Evolutionary conservation across 2,329 filamentous ascomycete genomes (phyloP), one percentile per base, ranked within the genome.

Genomic region (Pseudopithomyces maydicus): DNA sequence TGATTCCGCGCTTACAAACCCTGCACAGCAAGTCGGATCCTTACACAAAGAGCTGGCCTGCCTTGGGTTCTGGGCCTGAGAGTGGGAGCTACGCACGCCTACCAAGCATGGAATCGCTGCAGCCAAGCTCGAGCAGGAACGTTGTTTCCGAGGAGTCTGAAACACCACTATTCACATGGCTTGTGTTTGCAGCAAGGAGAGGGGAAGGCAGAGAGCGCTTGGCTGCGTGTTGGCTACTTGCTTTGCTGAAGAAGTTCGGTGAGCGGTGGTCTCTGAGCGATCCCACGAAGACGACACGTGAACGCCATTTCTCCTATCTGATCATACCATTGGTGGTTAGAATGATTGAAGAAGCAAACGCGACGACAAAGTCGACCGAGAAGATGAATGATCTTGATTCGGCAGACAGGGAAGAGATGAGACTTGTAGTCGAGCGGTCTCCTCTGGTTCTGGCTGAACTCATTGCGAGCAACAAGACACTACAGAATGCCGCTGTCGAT

Each of bases 401-500:
- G 38, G 85, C 86, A 54, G 74, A 83, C 41, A 68, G 59, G 45
- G 68, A 73, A 11, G 70, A 75, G 49, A 52, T 65, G 56, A 65
- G 66, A 26, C 65, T 66, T 22, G 54, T 74, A 12, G 57, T 74
- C n/a, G 70, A 74, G 53, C 85, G 86, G 59, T 87, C 90, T 1
- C 91, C 93, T 7, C 83, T 86, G 1, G 84, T 96, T 11, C 81
- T 98, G 53, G 91, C 92, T 15, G 86, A 88, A 44, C 81, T 98
- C 38, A 87, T 97, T 17, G 86, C 87, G 23, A 91, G 95, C 68
- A 92, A 88, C 71, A 86, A 90, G 58, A 83, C 85, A 56, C 81
- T 98, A 52, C 94, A 98, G 75, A 90, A 88, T 66, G 88, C 91
- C 36, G 92, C 92, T 0, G 89, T 88, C 42, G 91, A 97, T 58